Percentiles rank a stretch among this genome's conserved stretches.
These are phyloP conservation scores for Epichloe elymi DNA, from an alignment of 2,329 filamentous ascomycete genomes.

Conservation along the genomic window DNA sequence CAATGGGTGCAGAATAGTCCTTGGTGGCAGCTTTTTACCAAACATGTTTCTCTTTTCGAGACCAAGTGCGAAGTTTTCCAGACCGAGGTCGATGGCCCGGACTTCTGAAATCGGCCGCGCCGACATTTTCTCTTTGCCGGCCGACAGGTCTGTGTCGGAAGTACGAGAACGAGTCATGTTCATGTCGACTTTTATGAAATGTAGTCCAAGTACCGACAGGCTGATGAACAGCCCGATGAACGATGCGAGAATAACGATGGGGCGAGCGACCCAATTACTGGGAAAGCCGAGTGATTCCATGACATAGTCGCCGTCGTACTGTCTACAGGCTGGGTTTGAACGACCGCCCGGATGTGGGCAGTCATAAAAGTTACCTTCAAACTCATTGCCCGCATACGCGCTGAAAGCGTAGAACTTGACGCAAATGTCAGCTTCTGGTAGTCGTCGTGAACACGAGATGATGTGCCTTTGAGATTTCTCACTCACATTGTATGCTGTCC, in stretches of 20 bases:
- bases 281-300: conserved; percentile 58
- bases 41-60: conserved; percentile 46
- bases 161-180: conserved; percentile 50
- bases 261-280: conserved; percentile 50
- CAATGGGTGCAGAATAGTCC: conserved; percentile 53
- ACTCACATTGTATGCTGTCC: conserved; percentile 23
- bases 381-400: conserved; percentile 60
- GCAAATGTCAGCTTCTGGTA: conserved; percentile 8
- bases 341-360: conserved; percentile 52
- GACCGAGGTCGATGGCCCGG: conserved; percentile 48
- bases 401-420: conserved; percentile 55
- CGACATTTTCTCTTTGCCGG: conserved; percentile 57
- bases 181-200: conserved; percentile 54
- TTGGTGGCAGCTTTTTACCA: conserved; percentile 40
- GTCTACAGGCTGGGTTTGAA: conserved; percentile 49
- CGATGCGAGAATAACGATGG: conserved; percentile 47
- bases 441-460: not conserved
- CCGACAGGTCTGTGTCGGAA: conserved; percentile 47
- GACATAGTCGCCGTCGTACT: conserved; percentile 58
- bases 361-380: conserved; percentile 57
- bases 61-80: conserved; percentile 50
- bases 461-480: not conserved
- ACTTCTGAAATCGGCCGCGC: conserved; percentile 37
- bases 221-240: conserved; percentile 52
- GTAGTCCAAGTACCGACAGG: conserved; percentile 47